These are phyloP conservation scores for Mrakia frigida DNA, from an alignment of 768 basidiomycete genomes.

Conservation along the genomic window DNA sequence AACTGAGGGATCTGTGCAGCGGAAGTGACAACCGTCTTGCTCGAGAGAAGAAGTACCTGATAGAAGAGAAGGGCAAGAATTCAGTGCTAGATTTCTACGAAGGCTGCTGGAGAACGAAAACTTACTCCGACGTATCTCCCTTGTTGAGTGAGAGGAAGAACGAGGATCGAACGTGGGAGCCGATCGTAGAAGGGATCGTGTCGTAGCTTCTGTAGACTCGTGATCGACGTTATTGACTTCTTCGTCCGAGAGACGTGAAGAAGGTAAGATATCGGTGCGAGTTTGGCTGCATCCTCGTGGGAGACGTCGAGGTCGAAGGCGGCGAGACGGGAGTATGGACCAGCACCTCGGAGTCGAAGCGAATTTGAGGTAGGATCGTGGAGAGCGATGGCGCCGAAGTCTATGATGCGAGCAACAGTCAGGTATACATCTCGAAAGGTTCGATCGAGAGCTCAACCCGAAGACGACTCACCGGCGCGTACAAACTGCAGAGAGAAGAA, in stretches of 20 bases:
- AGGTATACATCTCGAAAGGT: no score
- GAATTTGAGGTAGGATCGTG: not conserved
- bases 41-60: conserved; percentile 16
- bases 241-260: conserved; percentile 3
- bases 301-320: not conserved
- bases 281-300: not conserved
- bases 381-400: conserved; percentile 9
- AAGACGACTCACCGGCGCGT: no score
- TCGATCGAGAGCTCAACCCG: no score
- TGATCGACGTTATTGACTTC: not conserved
- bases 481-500: not conserved
- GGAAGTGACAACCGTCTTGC: conserved; percentile 3
- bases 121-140: conserved; percentile 20
- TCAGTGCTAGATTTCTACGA: not conserved
- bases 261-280: not conserved
- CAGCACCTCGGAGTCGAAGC: not conserved
- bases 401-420: not conserved
- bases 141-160: conserved; percentile 11
- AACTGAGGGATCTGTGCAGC: not conserved
- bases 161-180: not conserved
- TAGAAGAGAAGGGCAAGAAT: no score
- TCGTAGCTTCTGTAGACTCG: not conserved
- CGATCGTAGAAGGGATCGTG: not conserved
- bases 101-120: not conserved
- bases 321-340: not conserved